Conservation (phyloP, 169 alveolate genomes). For the Besnoitia besnoiti region DNA sequence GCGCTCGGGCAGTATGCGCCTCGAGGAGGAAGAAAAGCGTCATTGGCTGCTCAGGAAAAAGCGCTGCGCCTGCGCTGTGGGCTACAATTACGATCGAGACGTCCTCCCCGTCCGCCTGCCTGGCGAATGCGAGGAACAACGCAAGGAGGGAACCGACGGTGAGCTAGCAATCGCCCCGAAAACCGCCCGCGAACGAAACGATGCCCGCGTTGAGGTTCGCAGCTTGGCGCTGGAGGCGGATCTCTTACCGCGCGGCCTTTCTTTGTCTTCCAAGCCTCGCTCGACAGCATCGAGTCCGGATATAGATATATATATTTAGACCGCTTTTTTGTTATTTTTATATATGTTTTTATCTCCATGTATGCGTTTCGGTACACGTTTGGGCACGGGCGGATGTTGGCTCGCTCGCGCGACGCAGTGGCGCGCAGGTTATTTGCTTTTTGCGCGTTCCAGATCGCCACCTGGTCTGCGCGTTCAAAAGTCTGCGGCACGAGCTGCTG, state of each 20-base stretch:
- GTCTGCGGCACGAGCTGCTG: not conserved
- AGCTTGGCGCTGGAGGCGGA: too few relatives aligned
- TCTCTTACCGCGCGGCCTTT: not conserved
- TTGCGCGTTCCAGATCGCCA: not conserved
- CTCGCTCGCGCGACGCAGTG: too few relatives aligned
- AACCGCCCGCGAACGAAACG: too few relatives aligned
- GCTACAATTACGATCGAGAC: not conserved
- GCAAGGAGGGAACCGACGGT: not conserved
- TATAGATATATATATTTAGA: too few relatives aligned
- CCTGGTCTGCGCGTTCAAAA: not conserved
- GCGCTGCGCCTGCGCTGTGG: not conserved
- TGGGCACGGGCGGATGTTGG: too few relatives aligned
- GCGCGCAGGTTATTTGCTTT: too few relatives aligned
- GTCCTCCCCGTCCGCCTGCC: not conserved
- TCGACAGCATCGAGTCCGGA: not conserved
- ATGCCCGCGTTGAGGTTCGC: too few relatives aligned
- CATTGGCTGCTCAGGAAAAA: not conserved
- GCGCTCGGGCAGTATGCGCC: not conserved
- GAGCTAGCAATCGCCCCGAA: too few relatives aligned
- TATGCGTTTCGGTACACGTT: too few relatives aligned
- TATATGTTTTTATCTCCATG: not conserved
- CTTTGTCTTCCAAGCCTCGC: not conserved
- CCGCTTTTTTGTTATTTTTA: not conserved
- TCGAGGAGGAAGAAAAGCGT: not conserved
- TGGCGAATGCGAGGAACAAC: not conserved